These are phyloP conservation scores for Psilocybe azurescens DNA, from an alignment of 768 basidiomycete species.

Conservation along the genomic window DNA sequence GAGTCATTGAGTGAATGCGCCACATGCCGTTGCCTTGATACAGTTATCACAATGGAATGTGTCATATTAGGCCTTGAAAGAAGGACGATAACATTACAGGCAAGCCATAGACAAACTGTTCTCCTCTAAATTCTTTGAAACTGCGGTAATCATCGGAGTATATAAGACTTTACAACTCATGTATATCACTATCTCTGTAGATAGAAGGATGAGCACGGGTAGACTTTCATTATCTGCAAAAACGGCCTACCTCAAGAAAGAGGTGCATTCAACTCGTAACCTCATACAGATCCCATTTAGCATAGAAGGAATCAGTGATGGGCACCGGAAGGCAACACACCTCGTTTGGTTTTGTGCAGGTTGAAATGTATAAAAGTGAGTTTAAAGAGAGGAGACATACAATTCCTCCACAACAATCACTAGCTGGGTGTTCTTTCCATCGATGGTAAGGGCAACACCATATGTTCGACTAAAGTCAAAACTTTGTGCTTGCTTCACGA, in stretches of 20 bases:
- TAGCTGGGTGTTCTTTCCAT: not conserved
- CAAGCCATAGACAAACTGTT: not conserved
- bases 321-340: not conserved
- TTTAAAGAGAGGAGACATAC: not conserved
- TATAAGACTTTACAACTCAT: not conserved
- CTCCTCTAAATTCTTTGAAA: not conserved
- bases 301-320: not conserved
- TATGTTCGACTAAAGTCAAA: not conserved
- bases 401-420: not conserved
- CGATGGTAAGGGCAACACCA: not conserved
- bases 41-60: not conserved
- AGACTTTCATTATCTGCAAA: not conserved
- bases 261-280: not conserved
- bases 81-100: slow-evolving; percentile 1
- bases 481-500: not conserved
- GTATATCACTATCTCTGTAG: not conserved
- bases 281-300: not conserved
- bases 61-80: not conserved
- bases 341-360: not conserved
- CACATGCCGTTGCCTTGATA: slow-evolving; percentile 2
- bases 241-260: not conserved
- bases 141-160: not conserved
- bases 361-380: not conserved
- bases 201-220: not conserved
- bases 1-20: not conserved